A percentile compares a stretch with the other conserved stretches of the same genome.
Evolutionary conservation across 306 rosid genomes (phyloP).

Genomic region (Sesbania bispinosa): DNA sequence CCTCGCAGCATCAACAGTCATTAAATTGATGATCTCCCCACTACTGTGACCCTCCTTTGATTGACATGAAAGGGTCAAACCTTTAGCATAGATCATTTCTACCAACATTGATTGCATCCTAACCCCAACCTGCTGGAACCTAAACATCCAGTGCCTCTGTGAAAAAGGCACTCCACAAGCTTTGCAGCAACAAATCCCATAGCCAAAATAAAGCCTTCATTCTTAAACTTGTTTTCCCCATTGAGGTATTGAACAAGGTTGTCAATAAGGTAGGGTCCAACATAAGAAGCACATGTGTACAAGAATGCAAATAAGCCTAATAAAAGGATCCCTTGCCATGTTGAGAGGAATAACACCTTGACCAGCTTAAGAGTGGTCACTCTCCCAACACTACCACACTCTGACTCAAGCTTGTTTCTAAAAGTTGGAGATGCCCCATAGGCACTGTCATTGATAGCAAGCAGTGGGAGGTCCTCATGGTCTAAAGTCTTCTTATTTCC

Average conservation of each 20-base stretch:
- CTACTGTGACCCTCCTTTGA: slow-evolving; percentile 55
- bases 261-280: slow-evolving; percentile 80
- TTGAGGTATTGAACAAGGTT: slow-evolving; percentile 66
- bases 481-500: slow-evolving; percentile 67
- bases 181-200: slow-evolving; percentile 58
- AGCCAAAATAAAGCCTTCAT: slow-evolving; percentile 64
- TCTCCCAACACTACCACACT: slow-evolving; percentile 31
- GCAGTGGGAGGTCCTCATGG: slow-evolving; percentile 80
- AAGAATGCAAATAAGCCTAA: slow-evolving; percentile 40
- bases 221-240: slow-evolving; percentile 43
- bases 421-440: slow-evolving; percentile 44
- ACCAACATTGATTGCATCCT: slow-evolving; percentile 55
- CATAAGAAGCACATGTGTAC: slow-evolving; percentile 58
- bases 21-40: slow-evolving; percentile 76
- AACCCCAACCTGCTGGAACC: slow-evolving; percentile 57
- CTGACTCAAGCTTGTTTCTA: slow-evolving; percentile 48
- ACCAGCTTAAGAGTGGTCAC: slow-evolving; percentile 50
- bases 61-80: slow-evolving; percentile 60
- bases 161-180: slow-evolving; percentile 62
- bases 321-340: slow-evolving; percentile 54
- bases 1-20: slow-evolving; percentile 86
- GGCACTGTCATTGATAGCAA: slow-evolving; percentile 46
- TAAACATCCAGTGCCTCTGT: slow-evolving; percentile 63
- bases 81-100: slow-evolving; percentile 59
- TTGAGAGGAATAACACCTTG: slow-evolving; percentile 49